Conservation (phyloP, 495 filamentous ascomycete species). For the Penicillium soppii region DNA sequence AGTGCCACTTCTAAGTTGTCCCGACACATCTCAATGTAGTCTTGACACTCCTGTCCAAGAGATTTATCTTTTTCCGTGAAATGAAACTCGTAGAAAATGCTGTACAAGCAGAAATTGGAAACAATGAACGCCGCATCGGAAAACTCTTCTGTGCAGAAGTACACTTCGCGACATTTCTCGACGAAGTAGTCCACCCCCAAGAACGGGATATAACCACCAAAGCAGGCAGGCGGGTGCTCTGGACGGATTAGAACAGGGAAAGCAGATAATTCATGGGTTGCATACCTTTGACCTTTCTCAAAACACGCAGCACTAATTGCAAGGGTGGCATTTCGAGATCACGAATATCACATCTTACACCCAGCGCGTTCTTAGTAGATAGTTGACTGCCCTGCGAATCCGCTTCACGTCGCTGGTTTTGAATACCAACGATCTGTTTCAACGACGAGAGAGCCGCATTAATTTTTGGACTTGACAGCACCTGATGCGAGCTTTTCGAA, state of each 20-base stretch:
- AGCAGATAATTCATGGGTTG: background rate
- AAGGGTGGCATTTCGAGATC: conserved; percentile 58
- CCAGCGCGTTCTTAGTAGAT: conserved; percentile 39
- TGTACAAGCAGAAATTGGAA: conserved; percentile 56
- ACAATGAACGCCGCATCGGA: conserved; percentile 55
- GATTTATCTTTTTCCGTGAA: conserved; percentile 27
- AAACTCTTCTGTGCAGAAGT: conserved; percentile 58
- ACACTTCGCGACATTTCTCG: conserved; percentile 59
- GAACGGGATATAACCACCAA: conserved; percentile 37
- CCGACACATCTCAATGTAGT: conserved; percentile 46
- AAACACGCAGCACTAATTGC: conserved; percentile 45
- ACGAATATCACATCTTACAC: conserved; percentile 33
- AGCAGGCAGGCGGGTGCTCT: conserved; percentile 25
- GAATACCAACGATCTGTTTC: conserved; percentile 56
- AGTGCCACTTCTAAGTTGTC: conserved; percentile 60
- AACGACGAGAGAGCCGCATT: conserved; percentile 56
- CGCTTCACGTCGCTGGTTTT: conserved; percentile 32
- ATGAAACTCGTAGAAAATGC: conserved; percentile 53
- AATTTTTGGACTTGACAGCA: conserved; percentile 49
- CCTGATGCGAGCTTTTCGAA: conserved; percentile 46
- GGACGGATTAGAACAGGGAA: background rate
- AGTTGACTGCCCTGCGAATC: conserved; percentile 43
- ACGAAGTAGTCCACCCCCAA: conserved; percentile 53
- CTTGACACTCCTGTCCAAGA: conserved; percentile 33
- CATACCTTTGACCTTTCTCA: conserved; percentile 52